Evolutionary conservation across 768 basidiomycete genomes (phyloP).

Genomic region (Multifurca ochricompacta): DNA sequence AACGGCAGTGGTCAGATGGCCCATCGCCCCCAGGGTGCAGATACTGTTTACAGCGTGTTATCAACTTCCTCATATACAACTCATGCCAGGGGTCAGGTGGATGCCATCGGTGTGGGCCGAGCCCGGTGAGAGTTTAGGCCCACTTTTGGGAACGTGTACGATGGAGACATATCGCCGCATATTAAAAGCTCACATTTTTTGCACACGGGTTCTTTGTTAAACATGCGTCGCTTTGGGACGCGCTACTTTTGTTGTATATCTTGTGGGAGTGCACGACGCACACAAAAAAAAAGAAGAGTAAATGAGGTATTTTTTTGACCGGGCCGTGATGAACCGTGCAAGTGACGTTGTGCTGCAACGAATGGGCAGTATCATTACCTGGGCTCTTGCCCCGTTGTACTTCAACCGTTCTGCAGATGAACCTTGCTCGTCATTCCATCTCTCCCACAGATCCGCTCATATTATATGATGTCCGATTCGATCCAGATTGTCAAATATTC

Average conservation of each 20-base stretch:
- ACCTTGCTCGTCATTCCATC: slow-evolving; percentile 80
- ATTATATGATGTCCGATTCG: slow-evolving; percentile 72
- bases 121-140: slow-evolving; percentile 7
- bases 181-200: slow-evolving; percentile 3
- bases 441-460: slow-evolving; percentile 66
- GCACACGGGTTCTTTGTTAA: slow-evolving; percentile 1
- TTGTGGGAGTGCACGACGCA: too few relatives aligned
- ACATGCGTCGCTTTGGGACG: slow-evolving; percentile 5
- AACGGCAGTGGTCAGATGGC: slow-evolving; percentile 11
- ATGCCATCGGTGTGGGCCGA: slow-evolving; percentile 18
- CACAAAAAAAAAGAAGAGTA: too few relatives aligned
- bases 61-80: slow-evolving; percentile 12
- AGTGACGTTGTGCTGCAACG: not conserved
- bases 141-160: slow-evolving; percentile 1
- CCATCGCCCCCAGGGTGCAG: slow-evolving; percentile 12
- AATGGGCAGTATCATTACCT: not conserved
- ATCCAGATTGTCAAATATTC: slow-evolving; percentile 74
- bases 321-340: slow-evolving; percentile 7
- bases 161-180: not conserved
- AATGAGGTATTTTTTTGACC: too few relatives aligned
- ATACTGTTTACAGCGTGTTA: slow-evolving; percentile 10
- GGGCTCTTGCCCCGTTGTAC: slow-evolving; percentile 12
- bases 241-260: slow-evolving; percentile 5
- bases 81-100: slow-evolving; percentile 21
- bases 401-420: slow-evolving; percentile 45